These are phyloP conservation scores for Claviceps humidiphila DNA, from an alignment of 2,329 filamentous ascomycete species.

Conservation along the genomic window DNA sequence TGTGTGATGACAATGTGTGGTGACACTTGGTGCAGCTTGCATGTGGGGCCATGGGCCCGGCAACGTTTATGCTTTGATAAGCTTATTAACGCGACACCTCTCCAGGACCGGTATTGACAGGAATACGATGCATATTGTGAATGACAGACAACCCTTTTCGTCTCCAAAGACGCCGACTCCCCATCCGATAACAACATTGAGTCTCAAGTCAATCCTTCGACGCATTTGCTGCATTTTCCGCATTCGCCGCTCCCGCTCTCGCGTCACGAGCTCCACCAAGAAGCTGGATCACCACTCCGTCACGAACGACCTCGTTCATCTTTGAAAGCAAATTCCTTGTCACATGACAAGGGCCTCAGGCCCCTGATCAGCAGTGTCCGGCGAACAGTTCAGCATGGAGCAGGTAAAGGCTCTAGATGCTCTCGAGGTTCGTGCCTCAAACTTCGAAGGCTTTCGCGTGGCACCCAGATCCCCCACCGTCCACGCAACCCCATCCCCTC, in stretches of 20 bases:
- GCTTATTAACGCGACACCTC: no score
- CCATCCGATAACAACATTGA: background rate
- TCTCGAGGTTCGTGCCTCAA: slow-evolving; percentile 35
- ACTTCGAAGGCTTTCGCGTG: background rate
- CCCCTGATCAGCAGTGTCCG: slow-evolving; percentile 4
- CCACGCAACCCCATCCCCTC: background rate
- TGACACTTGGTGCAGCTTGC: no score
- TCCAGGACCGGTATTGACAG: no score
- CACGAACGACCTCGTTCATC: background rate
- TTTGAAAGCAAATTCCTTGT: background rate
- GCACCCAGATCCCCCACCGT: background rate
- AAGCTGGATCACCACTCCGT: background rate
- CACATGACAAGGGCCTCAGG: slow-evolving; percentile 1
- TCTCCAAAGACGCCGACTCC: background rate
- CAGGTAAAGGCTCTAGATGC: slow-evolving; percentile 55
- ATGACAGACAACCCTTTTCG: background rate
- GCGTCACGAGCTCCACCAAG: background rate
- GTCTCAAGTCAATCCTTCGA: no score
- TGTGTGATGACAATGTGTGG: no score
- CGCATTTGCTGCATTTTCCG: background rate
- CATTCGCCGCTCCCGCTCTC: background rate
- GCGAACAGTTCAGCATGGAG: slow-evolving; percentile 46
- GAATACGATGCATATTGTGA: no score
- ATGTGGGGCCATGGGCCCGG: no score
- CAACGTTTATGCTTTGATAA: no score